Base-by-base conservation (phyloP, 805 yeast genomes). In the Candida methanosorbosa region DNA sequence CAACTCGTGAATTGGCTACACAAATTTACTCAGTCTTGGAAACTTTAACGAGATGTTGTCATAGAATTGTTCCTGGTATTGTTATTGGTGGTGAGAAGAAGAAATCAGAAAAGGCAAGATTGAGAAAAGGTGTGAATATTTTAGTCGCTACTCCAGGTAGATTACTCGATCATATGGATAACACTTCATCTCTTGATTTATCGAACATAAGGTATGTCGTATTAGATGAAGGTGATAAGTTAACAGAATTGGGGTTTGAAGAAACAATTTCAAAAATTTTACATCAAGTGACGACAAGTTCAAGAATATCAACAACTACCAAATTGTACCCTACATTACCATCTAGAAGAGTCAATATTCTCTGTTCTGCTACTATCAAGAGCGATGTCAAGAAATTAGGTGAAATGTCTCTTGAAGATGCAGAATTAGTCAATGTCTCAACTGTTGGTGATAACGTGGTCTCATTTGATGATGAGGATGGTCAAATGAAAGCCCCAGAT, bases 71-170 rank as follows among this genome's bases (percentile, higher is more conserved):
- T 5, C 97, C 98, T 1, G 95, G 97, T 27, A 75, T 88, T 27
- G 94, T 92, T 18, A 87, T 87, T 60, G 99, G 99, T 52, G 99
- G 99, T 41, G 99, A 92, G 55, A 88, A 90, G 71, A 90, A 90
- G 57, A 94, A 92, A 52, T 74, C 95, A 2, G 99, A 92, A 57
- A 92, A 92, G 68, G 97, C 97, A 2, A 66, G 99, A 49, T 61
- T 92, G 23, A 72, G 99, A 52, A 90, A 90, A 56, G 99, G 99
- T 44, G 94, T 88, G 23, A 92, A 92, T 56, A 78, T 92, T 23
- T 68, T 92, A n/a, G 94, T 92, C 28, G 97, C 94, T 11, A 92
- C 99, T 0, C 99, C 99, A 2, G 99, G 99, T 40, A 73, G 99
- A 48, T 64, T 92, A 29, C 82, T 85, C 9, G 99, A 92, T 55